Base-by-base conservation (phyloP, 192 early-diverging fungal genomes). In the Coemansia sp. region DNA sequence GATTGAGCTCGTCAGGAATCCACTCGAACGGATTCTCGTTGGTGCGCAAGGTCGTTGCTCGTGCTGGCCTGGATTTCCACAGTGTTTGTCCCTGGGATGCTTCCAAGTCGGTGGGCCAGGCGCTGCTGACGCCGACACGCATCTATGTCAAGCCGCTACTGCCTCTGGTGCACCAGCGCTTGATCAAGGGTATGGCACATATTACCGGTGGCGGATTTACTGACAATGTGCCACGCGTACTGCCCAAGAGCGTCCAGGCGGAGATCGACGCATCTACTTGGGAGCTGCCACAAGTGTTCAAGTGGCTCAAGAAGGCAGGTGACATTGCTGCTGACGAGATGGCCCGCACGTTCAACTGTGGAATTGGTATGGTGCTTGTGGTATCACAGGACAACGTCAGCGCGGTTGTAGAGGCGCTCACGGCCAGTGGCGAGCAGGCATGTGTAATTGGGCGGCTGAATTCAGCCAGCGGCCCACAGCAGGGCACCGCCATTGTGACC, bases 1-100 rank as follows among this genome's bases (percentile, higher is more conserved):
- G 94, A 23, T 77, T 99, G 28, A 76, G 90, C 40, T 96, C 93
- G n/a, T 97, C 93, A 11, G 97, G 97, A 49, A 81, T 97, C 18
- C 97, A 99, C 70, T 97, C 96, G 11, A 99, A 99, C 59, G 97
- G 97, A n/a, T 99, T 90, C 85, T 97, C 94, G 26, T 82, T 99
- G 51, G 91, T 99, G 47, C 90, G 97, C 57, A 89, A 94, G 72
- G 83, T 93, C 43, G 85, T 98, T 31, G 82, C 82, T 11, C 80
- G 69, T 50, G 80, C 86, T 11, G 90, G 90, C 11, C 80, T 95
- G 38, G 71, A 80, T 40, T 90, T 88, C 60, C 69, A 81, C 53
- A 83, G 87, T 11, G 80, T 87, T 36, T 97, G 93, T 67, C 97
- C 97, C 14, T 98, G 71, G 71, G 26, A 31, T 7, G 12, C 54